These are phyloP conservation scores for Viridothelium virens DNA, from an alignment of 495 filamentous ascomycete genomes.

Conservation along the genomic window DNA sequence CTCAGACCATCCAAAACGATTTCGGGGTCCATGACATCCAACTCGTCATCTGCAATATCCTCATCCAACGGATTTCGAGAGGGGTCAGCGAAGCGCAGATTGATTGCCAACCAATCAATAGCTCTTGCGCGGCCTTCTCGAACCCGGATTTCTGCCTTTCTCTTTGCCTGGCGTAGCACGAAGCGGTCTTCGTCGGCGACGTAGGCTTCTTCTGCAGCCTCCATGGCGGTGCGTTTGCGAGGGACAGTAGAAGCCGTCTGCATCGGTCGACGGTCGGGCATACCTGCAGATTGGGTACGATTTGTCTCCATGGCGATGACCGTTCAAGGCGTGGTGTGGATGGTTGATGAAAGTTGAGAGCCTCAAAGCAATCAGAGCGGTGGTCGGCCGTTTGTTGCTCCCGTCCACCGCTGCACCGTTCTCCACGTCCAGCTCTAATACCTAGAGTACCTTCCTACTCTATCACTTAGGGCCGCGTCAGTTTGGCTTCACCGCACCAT, in stretches of 20 bases:
- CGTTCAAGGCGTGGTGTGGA: neutral
- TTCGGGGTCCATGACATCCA: constrained; percentile 76
- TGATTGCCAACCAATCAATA: constrained; percentile 93
- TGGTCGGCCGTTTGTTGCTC: neutral
- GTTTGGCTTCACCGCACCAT: neutral
- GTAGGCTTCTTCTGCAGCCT: constrained; percentile 49
- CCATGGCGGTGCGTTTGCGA: constrained; percentile 32
- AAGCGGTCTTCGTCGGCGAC: constrained; percentile 93
- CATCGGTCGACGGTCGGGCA: neutral
- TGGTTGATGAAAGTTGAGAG: neutral
- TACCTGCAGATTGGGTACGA: neutral
- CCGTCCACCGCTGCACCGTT: neutral
- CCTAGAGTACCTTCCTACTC: neutral
- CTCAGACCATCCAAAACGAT: constrained; percentile 70
- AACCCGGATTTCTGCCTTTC: constrained; percentile 95
- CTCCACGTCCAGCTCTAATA: neutral
- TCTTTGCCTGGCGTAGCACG: constrained; percentile 93
- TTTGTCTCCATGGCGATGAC: neutral
- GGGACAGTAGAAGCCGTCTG: constrained; percentile 25
- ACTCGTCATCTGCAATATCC: constrained; percentile 65
- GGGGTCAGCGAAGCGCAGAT: constrained; percentile 76
- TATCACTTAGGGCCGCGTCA: neutral
- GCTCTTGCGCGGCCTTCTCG: constrained; percentile 85
- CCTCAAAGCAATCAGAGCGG: constrained; percentile 7
- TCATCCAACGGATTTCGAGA: constrained; percentile 73